Evolutionary conservation across 1,139 yeast genomes (phyloP), one percentile per base, ranked within the genome.

Genomic region (Blastobotrys serpentis): DNA sequence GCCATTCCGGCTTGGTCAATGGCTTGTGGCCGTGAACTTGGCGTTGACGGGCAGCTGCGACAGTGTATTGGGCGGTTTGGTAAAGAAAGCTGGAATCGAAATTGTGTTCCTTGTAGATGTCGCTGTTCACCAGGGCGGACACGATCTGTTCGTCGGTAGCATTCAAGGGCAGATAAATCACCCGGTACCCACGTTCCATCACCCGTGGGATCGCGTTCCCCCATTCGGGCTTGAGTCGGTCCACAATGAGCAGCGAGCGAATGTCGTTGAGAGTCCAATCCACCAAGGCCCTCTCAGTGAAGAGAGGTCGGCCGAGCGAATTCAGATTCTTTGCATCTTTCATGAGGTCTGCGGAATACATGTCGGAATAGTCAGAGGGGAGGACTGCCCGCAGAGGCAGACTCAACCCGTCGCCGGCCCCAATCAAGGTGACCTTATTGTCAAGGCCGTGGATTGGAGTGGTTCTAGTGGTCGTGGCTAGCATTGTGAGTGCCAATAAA

Each of bases 201-300:
- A 82, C 69, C 16, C 61, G 58, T 0, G 87, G 87, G 5, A 79
- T 51, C 46, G 65, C 66, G 14, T 70, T 70, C 21, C 71, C 66
- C 86, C 86, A 82, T 57, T 77, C 80, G 2, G 78, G 77, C 44
- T 66, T 66, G 38, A 76, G 54, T 26, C 63, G 65, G 40, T 75
- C 78, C 18, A 80, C 71, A 36, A 82, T 79, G 30, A 83, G 66
- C 39, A 81, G 63, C 2, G 86, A 79, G 37, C 87, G 68, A n/a
- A 79, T 66, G 60, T 82, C 87, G 62, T 82, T 82, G 46, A 80
- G 60, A 42, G 74, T 78, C 88, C 88, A 82, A 61, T 81, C 84
- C 32, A 79, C 69, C 38, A 82, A 66, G 13, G 76, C 78, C 44
- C 86, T 68, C 53, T 76, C 77, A 0, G 86, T 80, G 64, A 80